A percentile compares a stretch with the other conserved stretches of the same genome.
Conservation (phyloP, 2,329 filamentous ascomycete genomes). For the Aspergillus aculeatinus region DNA sequence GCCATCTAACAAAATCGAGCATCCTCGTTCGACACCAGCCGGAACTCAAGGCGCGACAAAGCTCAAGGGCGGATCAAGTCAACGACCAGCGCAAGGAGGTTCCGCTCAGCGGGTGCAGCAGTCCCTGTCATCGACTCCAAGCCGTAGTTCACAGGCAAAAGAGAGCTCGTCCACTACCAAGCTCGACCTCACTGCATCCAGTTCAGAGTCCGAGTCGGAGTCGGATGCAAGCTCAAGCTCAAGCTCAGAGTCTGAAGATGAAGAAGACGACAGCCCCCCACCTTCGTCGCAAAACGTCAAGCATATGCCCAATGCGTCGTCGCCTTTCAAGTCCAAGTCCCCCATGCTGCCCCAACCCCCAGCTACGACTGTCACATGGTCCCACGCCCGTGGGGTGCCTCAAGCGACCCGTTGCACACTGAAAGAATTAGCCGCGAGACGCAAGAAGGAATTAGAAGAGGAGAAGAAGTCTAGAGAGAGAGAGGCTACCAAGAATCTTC, state of each 20-base stretch:
- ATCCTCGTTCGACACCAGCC: background rate
- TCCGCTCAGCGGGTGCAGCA: background rate
- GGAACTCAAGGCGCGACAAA: background rate
- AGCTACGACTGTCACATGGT: constrained; percentile 1
- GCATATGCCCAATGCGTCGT: background rate
- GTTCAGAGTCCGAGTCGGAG: constrained; percentile 12
- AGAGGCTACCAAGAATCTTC: background rate
- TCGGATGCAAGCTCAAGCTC: background rate
- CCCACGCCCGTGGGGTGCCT: background rate
- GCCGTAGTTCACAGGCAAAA: background rate
- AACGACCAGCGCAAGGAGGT: background rate
- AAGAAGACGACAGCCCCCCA: constrained; percentile 5
- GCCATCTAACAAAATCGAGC: background rate
- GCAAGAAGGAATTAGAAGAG: constrained; percentile 11
- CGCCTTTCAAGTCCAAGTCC: background rate
- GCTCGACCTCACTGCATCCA: background rate
- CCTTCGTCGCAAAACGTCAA: background rate
- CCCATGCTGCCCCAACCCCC: background rate
- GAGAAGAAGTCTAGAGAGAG: constrained; percentile 3
- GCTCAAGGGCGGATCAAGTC: background rate
- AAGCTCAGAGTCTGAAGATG: constrained; percentile 6
- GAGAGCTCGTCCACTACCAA: background rate
- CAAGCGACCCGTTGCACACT: constrained; percentile 1
- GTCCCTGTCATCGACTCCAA: background rate
- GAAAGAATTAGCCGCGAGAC: constrained; percentile 6